Evolutionary conservation across 257 asterid genomes (phyloP), one percentile per base, ranked within the genome.

Genomic region (Primulina tabacum): DNA sequence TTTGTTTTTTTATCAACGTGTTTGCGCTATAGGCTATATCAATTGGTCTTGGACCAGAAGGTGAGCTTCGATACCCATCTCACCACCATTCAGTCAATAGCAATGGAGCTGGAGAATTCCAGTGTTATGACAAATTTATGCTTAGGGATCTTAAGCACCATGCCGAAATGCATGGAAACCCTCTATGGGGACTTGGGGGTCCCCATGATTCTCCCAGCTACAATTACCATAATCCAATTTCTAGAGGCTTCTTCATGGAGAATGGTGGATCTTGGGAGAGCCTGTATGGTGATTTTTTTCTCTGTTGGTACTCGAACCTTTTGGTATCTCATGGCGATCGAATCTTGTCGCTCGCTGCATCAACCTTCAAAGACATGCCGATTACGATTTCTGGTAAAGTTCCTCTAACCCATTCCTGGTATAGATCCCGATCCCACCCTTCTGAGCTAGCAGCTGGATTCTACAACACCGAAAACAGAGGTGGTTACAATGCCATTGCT

Each of bases 31-130:
- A 92, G 98, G 97, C 92, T 8, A 59, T 92, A 65, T 83, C 95
- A 14, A 18, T 88, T 40, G 98, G 98, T 32, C 87, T 92, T 4
- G 98, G 98, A 30, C 98, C 98, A 18, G 87, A 87, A 47, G 97
- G 97, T 0, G 97, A 88, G 82, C 95, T 92, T 4, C 80, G 90
- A 2, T 92, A 90, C 73, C 97, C 98, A 57, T 92, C 96, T 59
- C 81, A 82, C 56, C 94, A 79, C 71, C 38, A 60, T 21, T 40
- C 82, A 16, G 16, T 72, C n/a, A 81, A 78, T 43, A 37, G 47
- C 60, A 68, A 14, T 2, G 89, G 96, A 20, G 89, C 93, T 0
- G 98, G 97, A 60, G 97, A 88, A 60, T 92, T 92, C 82, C 98
- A 92, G 69, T 92, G 98, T 63, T 84, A 81, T 29, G 97, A 92